Base-by-base conservation (phyloP, 2,329 filamentous ascomycete species). In the Penicillium aurantiogriseum region DNA sequence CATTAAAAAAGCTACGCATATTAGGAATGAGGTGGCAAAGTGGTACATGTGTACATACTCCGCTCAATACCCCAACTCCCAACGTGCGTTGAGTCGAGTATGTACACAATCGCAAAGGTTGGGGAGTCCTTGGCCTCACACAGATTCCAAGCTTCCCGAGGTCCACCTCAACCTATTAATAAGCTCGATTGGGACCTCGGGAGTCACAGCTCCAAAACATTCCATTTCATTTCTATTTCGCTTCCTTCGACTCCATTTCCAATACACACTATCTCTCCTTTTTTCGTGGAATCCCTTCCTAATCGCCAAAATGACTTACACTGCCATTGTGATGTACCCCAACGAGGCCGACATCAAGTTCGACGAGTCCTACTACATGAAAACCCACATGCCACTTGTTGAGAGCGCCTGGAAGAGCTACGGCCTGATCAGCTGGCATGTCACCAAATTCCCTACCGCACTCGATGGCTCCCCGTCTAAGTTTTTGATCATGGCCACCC, bases 341-440 rank as follows among this genome's bases (percentile, higher is more conserved):
- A 66, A 67, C 31, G 55, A 62, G 17, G 53, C 47, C 5, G 63
- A 51, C 46, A 54, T 58, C 49, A 45, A 56, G n/a, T 67, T 67
- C 56, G 56, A 67, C 33, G 62, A 63, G 43, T 35, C 57, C 25
- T 67, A 67, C 62, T 67, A 67, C 59, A 45, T 67, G 23, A 49
- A 62, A 53, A 58, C 47, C 23, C 65, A 67, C 51, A 65, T 67
- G 65, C 62, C 65, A n/a, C 53, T 66, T n/a, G 62, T 60, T 2
- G 63, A 64, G 13, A 36, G 27, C 7, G 25, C 33, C 31, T 67
- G 65, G 65, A 60, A 59, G 38, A 58, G 57, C 31, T 4, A 56
- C 19, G 63, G 64, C 10, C 47, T 67, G 27, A 46, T 35, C 38
- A 59, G 53, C 59, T 63, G 60, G 62, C 54, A 53, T 2, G 39